These are phyloP conservation scores for Agaricus blazei DNA, from an alignment of 768 basidiomycete species.

Conservation along the genomic window DNA sequence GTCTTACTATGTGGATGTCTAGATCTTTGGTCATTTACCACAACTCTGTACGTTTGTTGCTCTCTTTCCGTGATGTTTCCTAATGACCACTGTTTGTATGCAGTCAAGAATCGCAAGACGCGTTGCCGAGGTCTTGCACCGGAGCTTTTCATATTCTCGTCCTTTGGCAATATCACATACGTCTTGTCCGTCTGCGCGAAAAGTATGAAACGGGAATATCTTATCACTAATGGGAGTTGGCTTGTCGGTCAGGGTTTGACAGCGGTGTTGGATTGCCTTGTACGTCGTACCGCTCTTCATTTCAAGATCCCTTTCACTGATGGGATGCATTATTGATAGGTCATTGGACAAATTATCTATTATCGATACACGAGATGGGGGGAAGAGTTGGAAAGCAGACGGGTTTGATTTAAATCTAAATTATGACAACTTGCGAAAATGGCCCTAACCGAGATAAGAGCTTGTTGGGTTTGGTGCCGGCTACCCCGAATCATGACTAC, in stretches of 20 bases:
- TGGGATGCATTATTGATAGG: neutral
- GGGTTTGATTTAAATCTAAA: neutral
- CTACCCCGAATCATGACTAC: too few relatives aligned
- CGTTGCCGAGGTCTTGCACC: conserved; percentile 88
- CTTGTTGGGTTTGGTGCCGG: too few relatives aligned
- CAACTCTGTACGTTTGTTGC: conserved; percentile 45
- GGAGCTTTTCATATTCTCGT: conserved; percentile 88
- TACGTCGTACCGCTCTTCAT: neutral
- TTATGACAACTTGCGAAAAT: too few relatives aligned
- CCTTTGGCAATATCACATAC: conserved; percentile 82
- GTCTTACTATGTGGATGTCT: conserved; percentile 13
- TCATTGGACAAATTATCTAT: conserved; percentile 7
- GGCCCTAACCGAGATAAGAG: too few relatives aligned
- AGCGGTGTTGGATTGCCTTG: neutral
- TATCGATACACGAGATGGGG: conserved; percentile 2
- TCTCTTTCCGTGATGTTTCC: conserved; percentile 10
- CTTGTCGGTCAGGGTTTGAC: conserved; percentile 26
- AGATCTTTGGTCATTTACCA: conserved; percentile 73
- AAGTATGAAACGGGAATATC: conserved; percentile 62
- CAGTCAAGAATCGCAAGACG: conserved; percentile 83
- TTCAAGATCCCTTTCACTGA: neutral
- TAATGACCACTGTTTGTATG: neutral
- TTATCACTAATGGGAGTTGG: conserved; percentile 86
- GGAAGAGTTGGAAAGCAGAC: neutral
- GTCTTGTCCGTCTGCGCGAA: conserved; percentile 75